A percentile compares a stretch with the other conserved stretches of the same genome.
phyloP scores from a whole-genome alignment of 2,329 filamentous ascomycete genomes.

The Drechslerella dactyloides region DNA sequence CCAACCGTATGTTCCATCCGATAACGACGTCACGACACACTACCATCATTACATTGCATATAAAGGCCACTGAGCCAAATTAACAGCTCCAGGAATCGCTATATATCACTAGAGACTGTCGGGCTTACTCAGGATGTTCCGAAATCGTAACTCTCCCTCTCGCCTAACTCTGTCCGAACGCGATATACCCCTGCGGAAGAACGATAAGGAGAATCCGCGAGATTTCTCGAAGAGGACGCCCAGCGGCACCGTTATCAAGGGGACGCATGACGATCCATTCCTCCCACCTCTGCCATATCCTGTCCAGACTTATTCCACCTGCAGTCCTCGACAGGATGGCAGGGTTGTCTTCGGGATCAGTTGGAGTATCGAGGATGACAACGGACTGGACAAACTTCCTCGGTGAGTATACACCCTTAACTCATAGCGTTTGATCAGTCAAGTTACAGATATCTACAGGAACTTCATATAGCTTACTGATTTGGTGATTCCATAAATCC shows the following conservation, averaged over 20 bases:
- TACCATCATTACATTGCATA: too few relatives aligned
- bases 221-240: constrained; percentile 39
- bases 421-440: not conserved
- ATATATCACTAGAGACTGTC: not conserved
- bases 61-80: too few relatives aligned
- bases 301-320: constrained; percentile 32
- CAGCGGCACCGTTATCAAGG: constrained; percentile 36
- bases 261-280: constrained; percentile 39
- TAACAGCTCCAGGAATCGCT: too few relatives aligned
- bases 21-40: too few relatives aligned
- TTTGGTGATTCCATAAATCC: not conserved
- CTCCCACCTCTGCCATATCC: constrained; percentile 40
- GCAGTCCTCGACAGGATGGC: constrained; percentile 15
- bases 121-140: not conserved
- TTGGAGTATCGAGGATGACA: constrained; percentile 18
- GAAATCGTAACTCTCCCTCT: constrained; percentile 9
- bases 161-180: constrained; percentile 18
- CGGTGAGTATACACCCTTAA: constrained; percentile 8
- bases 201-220: constrained; percentile 34
- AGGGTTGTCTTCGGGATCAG: constrained; percentile 30
- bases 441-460: not conserved
- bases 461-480: not conserved
- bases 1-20: too few relatives aligned
- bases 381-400: constrained; percentile 1
- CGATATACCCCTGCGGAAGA: constrained; percentile 31